Evolutionary conservation across 768 basidiomycete species (phyloP).

Genomic region (Termitomyces sp.): DNA sequence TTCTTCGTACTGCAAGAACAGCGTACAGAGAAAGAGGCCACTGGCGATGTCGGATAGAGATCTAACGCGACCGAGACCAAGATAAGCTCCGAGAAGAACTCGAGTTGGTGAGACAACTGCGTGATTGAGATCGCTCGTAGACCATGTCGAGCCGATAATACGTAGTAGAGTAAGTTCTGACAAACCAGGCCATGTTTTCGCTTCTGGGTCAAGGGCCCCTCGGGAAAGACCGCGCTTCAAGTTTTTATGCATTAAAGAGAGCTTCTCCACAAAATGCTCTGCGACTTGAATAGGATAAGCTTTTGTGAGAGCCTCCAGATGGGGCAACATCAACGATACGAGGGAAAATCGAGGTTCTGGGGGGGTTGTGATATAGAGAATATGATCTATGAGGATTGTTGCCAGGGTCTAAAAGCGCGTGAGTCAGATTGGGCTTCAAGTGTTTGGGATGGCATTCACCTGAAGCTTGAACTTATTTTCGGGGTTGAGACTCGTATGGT

Average conservation of each 20-base stretch:
- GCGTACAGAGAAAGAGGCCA: constrained; percentile 85
- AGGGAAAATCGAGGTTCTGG: constrained; percentile 57
- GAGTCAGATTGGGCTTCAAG: background rate
- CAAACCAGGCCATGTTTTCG: constrained; percentile 87
- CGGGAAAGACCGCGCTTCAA: constrained; percentile 75
- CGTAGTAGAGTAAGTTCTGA: constrained; percentile 82
- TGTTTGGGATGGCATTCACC: constrained; percentile 37
- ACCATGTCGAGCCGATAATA: constrained; percentile 80
- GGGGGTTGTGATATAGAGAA: constrained; percentile 69
- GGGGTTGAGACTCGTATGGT: constrained; percentile 88
- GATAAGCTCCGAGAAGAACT: constrained; percentile 87
- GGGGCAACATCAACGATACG: constrained; percentile 67
- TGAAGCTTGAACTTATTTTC: constrained; percentile 93
- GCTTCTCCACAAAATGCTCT: constrained; percentile 74
- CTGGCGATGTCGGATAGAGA: constrained; percentile 71
- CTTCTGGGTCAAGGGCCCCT: constrained; percentile 52
- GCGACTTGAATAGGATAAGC: constrained; percentile 82
- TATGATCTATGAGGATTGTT: constrained; percentile 82
- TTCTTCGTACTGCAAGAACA: constrained; percentile 81
- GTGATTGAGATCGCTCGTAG: constrained; percentile 92
- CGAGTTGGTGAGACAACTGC: constrained; percentile 83
- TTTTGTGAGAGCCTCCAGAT: constrained; percentile 73
- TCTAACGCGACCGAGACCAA: constrained; percentile 79
- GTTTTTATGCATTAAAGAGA: constrained; percentile 92
- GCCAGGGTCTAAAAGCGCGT: constrained; percentile 53